Conservation (phyloP, 1,139 yeast genomes). For the Geotrichum phurueaensis region DNA sequence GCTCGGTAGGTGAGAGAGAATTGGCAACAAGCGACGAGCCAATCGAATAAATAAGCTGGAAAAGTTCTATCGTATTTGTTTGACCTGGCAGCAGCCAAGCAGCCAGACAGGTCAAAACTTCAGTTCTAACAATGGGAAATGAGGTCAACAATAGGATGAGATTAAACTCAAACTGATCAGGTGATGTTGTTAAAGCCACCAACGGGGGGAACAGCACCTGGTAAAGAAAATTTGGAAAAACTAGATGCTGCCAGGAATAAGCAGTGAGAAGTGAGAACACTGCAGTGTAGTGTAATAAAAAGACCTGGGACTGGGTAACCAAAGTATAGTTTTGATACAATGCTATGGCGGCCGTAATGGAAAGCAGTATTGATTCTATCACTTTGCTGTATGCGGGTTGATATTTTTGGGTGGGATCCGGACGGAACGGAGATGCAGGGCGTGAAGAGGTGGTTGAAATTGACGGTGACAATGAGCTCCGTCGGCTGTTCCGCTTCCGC, state of each 20-base stretch:
- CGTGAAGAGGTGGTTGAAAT: not conserved
- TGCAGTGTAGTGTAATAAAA: conserved; percentile 1
- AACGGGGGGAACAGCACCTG: conserved; percentile 15
- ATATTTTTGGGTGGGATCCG: not conserved
- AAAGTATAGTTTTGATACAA: not conserved
- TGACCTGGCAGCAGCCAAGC: not conserved
- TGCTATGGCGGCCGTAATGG: not conserved
- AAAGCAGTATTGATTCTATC: not conserved
- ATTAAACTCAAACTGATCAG: conserved; percentile 9
- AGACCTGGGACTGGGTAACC: not conserved
- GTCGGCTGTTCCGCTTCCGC: conserved; percentile 1
- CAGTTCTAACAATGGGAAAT: conserved; percentile 1
- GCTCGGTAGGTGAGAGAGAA: conserved; percentile 26
- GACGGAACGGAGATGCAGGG: not conserved
- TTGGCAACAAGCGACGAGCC: conserved; percentile 1
- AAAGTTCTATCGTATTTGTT: not conserved
- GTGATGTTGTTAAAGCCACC: conserved; percentile 18
- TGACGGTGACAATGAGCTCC: not conserved
- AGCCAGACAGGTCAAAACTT: not conserved
- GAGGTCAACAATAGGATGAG: conserved; percentile 4
- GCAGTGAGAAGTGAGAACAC: not conserved
- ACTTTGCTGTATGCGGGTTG: conserved; percentile 1
- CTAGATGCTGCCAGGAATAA: not conserved
- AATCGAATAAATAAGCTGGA: not conserved
- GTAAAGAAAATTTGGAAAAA: conserved; percentile 6